Percentiles rank a stretch among this genome's conserved stretches.
These are phyloP conservation scores for Pontederia paniculata DNA, from an alignment of 176 grass and related monocot genomes.

Conservation along the genomic window DNA sequence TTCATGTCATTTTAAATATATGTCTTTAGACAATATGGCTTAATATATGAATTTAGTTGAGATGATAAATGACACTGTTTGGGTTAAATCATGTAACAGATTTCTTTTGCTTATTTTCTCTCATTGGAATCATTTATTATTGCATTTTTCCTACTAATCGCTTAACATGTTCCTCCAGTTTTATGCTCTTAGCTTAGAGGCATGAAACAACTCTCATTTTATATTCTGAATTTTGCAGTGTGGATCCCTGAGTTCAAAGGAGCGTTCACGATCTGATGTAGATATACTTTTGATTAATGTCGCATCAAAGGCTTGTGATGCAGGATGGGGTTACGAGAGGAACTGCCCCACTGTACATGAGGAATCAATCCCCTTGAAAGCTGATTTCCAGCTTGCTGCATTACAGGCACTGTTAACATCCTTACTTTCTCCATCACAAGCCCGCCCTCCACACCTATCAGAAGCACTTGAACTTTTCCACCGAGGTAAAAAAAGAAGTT, in stretches of 20 bases:
- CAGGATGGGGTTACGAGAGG: conserved; percentile 22
- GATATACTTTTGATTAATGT: conserved; percentile 63
- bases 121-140: too few species aligned
- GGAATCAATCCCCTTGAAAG: conserved; percentile 27
- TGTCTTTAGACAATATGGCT: too few species aligned
- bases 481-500: conserved; percentile 34
- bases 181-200: background rate
- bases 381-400: conserved; percentile 50
- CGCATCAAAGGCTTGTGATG: conserved; percentile 41
- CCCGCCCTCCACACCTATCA: conserved; percentile 47
- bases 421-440: conserved; percentile 56
- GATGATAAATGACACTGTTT: too few species aligned
- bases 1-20: too few species aligned
- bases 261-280: conserved; percentile 50
- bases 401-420: conserved; percentile 63
- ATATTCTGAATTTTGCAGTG: conserved; percentile 31
- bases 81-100: too few species aligned
- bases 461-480: conserved; percentile 66
- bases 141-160: background rate
- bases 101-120: too few species aligned
- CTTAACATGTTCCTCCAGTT: background rate
- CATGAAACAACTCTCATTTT: conserved; percentile 14
- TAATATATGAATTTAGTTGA: too few species aligned
- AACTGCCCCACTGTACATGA: conserved; percentile 18
- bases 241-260: conserved; percentile 35